Evolutionary conservation across 2,329 filamentous ascomycete genomes (phyloP).

Genomic region (Dryadomyces sulphureus): DNA sequence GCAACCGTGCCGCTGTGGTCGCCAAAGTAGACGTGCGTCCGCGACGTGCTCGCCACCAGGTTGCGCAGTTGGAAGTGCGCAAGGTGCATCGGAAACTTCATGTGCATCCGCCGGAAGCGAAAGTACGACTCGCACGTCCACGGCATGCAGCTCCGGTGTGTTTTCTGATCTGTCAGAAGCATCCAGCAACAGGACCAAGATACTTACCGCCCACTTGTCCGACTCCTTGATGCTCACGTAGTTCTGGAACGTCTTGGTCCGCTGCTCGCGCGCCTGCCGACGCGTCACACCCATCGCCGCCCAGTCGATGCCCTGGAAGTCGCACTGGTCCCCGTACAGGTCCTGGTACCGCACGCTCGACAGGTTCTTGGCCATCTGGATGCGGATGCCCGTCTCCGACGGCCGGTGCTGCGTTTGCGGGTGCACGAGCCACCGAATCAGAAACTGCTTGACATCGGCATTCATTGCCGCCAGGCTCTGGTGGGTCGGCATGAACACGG

Average conservation of each 20-base stretch:
- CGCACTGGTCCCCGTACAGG: constrained; percentile 38
- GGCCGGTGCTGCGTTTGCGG: background rate
- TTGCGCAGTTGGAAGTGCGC: constrained; percentile 55
- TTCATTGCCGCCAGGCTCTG: background rate
- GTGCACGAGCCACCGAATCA: background rate
- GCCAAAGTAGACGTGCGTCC: constrained; percentile 43
- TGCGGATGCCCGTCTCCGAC: constrained; percentile 7
- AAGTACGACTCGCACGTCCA: constrained; percentile 35
- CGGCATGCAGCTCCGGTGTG: constrained; percentile 17
- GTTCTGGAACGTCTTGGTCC: constrained; percentile 37
- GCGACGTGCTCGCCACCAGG: constrained; percentile 40
- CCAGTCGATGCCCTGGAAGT: constrained; percentile 49
- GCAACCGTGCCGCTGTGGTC: constrained; percentile 31
- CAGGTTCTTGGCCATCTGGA: constrained; percentile 11
- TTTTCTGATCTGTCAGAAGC: background rate
- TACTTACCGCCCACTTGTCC: constrained; percentile 34
- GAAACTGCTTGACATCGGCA: background rate
- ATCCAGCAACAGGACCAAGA: background rate
- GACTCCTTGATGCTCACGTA: constrained; percentile 38
- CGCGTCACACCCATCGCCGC: constrained; percentile 33
- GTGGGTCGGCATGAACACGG: background rate
- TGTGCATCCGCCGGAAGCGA: constrained; percentile 41
- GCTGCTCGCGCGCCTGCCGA: constrained; percentile 29
- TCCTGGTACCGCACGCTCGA: constrained; percentile 23
- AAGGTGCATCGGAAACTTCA: constrained; percentile 36